Evolutionary conservation across 257 asterid species (phyloP), one percentile per base, ranked within the genome.

Genomic region (Solanum lycopersicoides): DNA sequence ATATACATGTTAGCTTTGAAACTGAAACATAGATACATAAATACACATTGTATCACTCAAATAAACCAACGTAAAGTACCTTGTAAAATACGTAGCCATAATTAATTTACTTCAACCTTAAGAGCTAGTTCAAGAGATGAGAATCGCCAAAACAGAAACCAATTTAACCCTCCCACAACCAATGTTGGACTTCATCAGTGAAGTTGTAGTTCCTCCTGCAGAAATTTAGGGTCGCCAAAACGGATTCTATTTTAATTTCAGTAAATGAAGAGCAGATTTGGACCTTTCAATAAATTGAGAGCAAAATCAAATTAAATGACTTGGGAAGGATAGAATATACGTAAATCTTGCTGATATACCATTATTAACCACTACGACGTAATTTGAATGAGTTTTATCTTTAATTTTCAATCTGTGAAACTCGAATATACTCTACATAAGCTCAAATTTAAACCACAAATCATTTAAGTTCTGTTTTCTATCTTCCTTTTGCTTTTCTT

Each of bases 401-500:
- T 3, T 32, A 15, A 32, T 30, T 69, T 66, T 66, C 73, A 2
- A 9, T 21, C 14, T 1, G 18, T 65, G 1, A 65, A 65, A 65
- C 72, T n/a, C 0, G 18, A n/a, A 59, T 59, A 21, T 8, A 59
- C 25, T 59, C 28, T 0, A 21, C 21, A 21, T 21, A 1, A 59
- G 12, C 66, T 59, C 12, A 59, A 59, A 21, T 59, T 59, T 59
- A 20, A 59, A 59, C 6, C 3, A 60, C 30, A 60, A 9, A 60
- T 23, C 69, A 2, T 60, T 60, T 2, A 9, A 23, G 30, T n/a
- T 32, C 28, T 18, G 45, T 25, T 82, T 50, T 50, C 71, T 83
- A 21, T 83, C 50, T 11, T 73, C 50, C 50, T 83, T 83, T 56
- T 56, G 86, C 86, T 50, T 87, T 87, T 68, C 74, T 89, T 50